Percentiles rank a stretch among this genome's conserved stretches.
phyloP scores from a whole-genome alignment of 169 alveolate genomes.

The Plasmodium falciparum region DNA sequence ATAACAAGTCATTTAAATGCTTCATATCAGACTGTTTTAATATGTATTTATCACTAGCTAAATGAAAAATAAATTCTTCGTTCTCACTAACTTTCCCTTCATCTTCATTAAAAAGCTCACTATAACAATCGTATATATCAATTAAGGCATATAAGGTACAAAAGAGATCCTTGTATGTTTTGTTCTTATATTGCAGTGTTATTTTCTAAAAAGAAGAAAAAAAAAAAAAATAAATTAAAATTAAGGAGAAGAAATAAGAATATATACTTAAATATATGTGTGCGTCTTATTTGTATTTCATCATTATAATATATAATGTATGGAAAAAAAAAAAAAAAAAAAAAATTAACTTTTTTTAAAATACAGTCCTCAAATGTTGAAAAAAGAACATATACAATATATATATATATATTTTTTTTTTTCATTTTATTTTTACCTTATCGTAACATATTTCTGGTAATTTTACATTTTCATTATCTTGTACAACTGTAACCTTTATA shows the following conservation, averaged over 20 bases:
- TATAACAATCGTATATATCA: constrained; percentile 46
- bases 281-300: too few species aligned
- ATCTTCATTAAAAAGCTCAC: constrained; percentile 47
- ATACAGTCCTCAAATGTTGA: too few species aligned
- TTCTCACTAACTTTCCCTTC: constrained; percentile 68
- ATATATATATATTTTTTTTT: neutral
- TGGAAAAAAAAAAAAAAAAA: too few species aligned
- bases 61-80: constrained; percentile 61
- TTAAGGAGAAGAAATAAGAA: neutral
- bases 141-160: constrained; percentile 62
- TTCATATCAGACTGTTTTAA: constrained; percentile 45
- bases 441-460: constrained; percentile 42
- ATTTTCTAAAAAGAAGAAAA: constrained; percentile 34
- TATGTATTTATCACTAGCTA: constrained; percentile 57
- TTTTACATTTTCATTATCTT: constrained; percentile 24
- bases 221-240: neutral
- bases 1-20: constrained; percentile 50
- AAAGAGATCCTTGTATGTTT: constrained; percentile 45
- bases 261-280: too few species aligned
- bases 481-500: constrained; percentile 16
- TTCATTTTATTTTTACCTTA: constrained; percentile 25
- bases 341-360: too few species aligned
- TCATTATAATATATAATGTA: too few species aligned
- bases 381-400: neutral
- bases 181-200: constrained; percentile 25